These are phyloP conservation scores for Auricularia sp. DNA, from an alignment of 768 basidiomycete species.

Conservation along the genomic window DNA sequence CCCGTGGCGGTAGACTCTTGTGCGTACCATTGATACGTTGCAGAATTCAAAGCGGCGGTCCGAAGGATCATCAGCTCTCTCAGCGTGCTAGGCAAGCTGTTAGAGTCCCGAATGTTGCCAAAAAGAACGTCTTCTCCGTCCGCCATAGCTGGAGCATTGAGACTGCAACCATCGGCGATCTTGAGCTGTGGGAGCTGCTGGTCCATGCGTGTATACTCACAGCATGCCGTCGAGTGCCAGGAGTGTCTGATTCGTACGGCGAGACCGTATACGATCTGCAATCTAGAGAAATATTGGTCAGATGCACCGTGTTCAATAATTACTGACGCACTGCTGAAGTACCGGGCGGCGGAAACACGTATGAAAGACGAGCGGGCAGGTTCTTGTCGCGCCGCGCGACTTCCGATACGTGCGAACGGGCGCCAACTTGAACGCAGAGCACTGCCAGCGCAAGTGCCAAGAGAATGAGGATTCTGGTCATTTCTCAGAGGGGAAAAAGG, in stretches of 20 bases:
- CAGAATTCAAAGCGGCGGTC: constrained; percentile 16
- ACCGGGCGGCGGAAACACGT: not conserved
- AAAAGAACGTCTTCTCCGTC: not conserved
- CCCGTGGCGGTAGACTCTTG: not conserved
- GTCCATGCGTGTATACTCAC: not conserved
- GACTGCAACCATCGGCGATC: not conserved
- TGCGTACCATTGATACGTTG: constrained; percentile 13
- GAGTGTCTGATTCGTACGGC: not conserved
- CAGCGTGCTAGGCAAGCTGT: not conserved
- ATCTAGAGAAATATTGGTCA: not conserved
- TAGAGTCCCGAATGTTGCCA: not conserved
- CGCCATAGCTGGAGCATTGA: not conserved
- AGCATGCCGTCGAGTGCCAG: not conserved
- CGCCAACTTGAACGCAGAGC: not conserved
- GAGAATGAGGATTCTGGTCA: not conserved
- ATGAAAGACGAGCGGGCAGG: not conserved
- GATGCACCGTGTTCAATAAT: not conserved
- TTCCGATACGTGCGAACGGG: not conserved
- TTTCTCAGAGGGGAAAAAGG: not conserved
- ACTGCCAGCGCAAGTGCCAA: not conserved
- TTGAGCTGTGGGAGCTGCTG: not conserved
- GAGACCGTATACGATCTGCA: not conserved
- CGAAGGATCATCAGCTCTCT: constrained; percentile 19
- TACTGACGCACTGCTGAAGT: not conserved
- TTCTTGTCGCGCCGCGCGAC: not conserved